Evolutionary conservation across 2,329 filamentous ascomycete species (phyloP).

Genomic region (Cercospora sp.): DNA sequence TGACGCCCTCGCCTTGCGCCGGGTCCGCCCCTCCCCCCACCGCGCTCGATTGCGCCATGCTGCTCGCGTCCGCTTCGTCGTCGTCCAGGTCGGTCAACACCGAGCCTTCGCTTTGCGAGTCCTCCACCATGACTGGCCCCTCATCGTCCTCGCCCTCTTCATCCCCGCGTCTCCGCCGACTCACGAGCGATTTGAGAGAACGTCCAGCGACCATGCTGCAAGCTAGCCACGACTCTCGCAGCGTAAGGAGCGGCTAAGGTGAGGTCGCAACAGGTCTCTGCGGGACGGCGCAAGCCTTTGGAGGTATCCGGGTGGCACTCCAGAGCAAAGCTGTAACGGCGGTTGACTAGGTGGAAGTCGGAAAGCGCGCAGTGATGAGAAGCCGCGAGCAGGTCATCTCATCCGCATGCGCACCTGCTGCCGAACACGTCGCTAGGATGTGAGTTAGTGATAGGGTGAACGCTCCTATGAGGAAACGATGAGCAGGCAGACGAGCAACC

Average conservation of each 20-base stretch:
- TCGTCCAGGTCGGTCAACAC: conserved; percentile 57
- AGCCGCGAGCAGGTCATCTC: conserved; percentile 13
- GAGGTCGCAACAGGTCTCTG: conserved; percentile 3
- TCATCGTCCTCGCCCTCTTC: conserved; percentile 70
- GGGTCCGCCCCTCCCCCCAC: conserved; percentile 26
- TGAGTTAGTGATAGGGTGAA: conserved; percentile 12
- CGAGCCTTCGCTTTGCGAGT: conserved; percentile 64
- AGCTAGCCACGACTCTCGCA: conserved; percentile 13
- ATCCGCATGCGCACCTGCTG: conserved; percentile 8
- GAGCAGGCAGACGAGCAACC: not conserved
- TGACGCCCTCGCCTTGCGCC: conserved; percentile 21
- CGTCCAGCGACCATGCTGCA: conserved; percentile 54
- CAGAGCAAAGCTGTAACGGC: not conserved
- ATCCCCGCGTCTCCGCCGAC: conserved; percentile 66
- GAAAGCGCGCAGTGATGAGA: conserved; percentile 8
- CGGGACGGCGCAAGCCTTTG: not conserved
- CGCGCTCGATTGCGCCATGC: conserved; percentile 27
- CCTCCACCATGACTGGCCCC: conserved; percentile 55
- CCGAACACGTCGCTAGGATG: conserved; percentile 7
- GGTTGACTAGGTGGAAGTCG: conserved; percentile 4
- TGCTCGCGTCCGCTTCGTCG: conserved; percentile 45
- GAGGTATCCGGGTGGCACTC: not conserved
- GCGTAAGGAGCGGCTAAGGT: conserved; percentile 16
- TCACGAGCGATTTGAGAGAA: conserved; percentile 63
- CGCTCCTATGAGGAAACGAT: conserved; percentile 12